Conservation (phyloP, 768 basidiomycete genomes). For the Mycena galopus region DNA sequence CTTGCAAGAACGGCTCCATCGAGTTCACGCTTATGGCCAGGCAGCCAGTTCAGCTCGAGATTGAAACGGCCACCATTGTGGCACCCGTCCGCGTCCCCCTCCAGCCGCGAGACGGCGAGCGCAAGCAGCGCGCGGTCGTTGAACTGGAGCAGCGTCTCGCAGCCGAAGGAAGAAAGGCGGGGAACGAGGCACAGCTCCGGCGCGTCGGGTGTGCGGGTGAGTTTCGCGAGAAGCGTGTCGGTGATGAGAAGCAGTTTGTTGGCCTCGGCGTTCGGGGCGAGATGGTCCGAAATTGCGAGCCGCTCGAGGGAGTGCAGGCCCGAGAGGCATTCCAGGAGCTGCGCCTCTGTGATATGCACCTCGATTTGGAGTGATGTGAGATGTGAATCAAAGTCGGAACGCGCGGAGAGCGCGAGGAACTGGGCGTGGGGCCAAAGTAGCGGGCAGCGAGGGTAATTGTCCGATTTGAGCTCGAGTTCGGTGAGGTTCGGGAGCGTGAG, state of each 20-base stretch:
- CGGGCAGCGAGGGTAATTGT: background rate
- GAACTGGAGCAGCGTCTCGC: background rate
- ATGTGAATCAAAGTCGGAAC: background rate
- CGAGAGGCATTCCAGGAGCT: slow-evolving; percentile 10
- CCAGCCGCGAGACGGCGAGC: no score
- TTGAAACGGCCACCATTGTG: background rate
- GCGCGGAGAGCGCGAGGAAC: slow-evolving; percentile 2
- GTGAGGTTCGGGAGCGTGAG: no score
- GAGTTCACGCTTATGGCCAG: background rate
- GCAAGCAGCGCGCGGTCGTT: no score
- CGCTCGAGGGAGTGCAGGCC: background rate
- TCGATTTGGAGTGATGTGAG: background rate
- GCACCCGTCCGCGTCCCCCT: background rate
- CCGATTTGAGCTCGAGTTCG: background rate
- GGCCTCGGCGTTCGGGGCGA: background rate
- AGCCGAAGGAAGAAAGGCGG: background rate
- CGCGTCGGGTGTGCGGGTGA: background rate
- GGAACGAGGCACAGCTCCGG: background rate
- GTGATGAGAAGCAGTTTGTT: background rate
- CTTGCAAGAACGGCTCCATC: no score
- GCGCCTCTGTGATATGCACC: background rate
- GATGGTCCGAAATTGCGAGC: slow-evolving; percentile 17
- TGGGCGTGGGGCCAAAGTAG: no score
- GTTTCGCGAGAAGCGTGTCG: no score
- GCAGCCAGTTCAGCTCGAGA: background rate